Evolutionary conservation across 345 rosid genomes (phyloP).

Genomic region (Eucalyptus polybractea): DNA sequence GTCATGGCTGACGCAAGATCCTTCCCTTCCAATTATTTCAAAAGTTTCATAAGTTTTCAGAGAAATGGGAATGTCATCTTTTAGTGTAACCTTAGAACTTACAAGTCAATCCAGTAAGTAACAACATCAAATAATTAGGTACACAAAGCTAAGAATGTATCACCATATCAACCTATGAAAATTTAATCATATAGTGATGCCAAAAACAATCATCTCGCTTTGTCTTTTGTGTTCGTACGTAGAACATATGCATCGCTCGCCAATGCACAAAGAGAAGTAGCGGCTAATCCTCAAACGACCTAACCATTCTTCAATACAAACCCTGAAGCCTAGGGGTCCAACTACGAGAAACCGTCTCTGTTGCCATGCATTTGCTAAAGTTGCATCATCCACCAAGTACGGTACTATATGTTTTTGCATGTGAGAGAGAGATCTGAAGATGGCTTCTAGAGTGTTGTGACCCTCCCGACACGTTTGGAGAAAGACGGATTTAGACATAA

Average conservation of each 20-base stretch:
- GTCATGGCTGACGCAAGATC: no score
- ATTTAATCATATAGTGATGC: rapidly evolving
- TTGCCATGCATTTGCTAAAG: not conserved
- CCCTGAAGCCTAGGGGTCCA: not conserved
- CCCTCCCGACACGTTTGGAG: not conserved
- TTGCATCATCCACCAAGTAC: not conserved
- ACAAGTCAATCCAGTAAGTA: no score
- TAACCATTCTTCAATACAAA: not conserved
- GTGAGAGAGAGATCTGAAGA: not conserved
- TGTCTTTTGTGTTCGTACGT: no score
- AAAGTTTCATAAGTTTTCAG: no score
- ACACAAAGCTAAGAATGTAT: no score
- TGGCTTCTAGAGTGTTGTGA: not conserved
- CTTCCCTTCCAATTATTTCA: no score
- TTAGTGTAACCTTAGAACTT: no score
- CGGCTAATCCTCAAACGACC: not conserved
- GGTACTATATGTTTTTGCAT: not conserved
- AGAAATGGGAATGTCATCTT: no score
- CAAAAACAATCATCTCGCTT: no score
- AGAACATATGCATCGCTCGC: not conserved
- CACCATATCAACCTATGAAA: no score
- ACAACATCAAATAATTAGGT: no score
- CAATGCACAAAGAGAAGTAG: not conserved
- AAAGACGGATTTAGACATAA: not conserved
- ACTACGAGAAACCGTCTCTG: not conserved